A percentile compares a stretch with the other conserved stretches of the same genome.
Evolutionary conservation across 2,329 filamentous ascomycete genomes (phyloP).

Genomic region (Aureobasidium sp.): DNA sequence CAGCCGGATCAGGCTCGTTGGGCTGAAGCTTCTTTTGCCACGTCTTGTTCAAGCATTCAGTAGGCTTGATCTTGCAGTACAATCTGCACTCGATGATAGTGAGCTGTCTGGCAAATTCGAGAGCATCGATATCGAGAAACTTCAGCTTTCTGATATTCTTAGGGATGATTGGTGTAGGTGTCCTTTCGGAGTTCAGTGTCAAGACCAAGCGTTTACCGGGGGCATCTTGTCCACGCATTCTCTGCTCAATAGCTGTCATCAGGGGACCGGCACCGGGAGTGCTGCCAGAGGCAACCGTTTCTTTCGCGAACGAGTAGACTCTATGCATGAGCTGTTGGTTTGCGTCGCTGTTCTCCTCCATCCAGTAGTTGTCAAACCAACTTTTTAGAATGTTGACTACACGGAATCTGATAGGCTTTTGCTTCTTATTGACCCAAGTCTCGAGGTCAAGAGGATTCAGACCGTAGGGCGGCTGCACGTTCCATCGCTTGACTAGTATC

Average conservation of each 20-base stretch:
- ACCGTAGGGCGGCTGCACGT: constrained; percentile 82
- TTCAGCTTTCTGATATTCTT: constrained; percentile 99
- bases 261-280: constrained; percentile 81
- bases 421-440: constrained; percentile 85
- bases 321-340: constrained; percentile 79
- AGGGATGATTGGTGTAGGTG: constrained; percentile 82
- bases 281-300: constrained; percentile 86
- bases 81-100: constrained; percentile 94
- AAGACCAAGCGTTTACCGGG: constrained; percentile 79
- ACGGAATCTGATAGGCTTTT: constrained; percentile 90
- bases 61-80: constrained; percentile 92
- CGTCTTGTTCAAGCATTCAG: constrained; percentile 95
- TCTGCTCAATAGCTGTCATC: constrained; percentile 81
- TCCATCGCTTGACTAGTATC: constrained; percentile 83
- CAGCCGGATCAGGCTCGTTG: constrained; percentile 74
- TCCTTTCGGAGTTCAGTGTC: constrained; percentile 67
- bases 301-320: constrained; percentile 84
- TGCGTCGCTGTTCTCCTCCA: constrained; percentile 83
- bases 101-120: constrained; percentile 93
- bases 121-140: constrained; percentile 92
- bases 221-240: constrained; percentile 79
- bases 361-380: constrained; percentile 99
- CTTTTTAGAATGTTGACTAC: constrained; percentile 97
- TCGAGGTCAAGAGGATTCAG: constrained; percentile 71
- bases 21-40: constrained; percentile 94